Base-by-base conservation (phyloP, 371 early-diverging fungal genomes). In the Smittium culicis region DNA sequence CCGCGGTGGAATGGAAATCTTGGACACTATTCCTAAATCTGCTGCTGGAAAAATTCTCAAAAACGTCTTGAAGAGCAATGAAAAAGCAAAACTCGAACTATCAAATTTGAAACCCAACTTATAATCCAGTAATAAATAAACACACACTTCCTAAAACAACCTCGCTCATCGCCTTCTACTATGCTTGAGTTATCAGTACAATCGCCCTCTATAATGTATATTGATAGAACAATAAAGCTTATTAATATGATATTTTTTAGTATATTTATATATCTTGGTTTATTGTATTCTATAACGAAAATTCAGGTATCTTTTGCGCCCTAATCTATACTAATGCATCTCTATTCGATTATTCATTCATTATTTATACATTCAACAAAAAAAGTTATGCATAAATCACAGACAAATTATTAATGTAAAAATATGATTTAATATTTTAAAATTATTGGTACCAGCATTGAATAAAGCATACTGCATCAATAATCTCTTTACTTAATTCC, bases 31-130 rank as follows among this genome's bases (percentile, higher is more conserved):
- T 24, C 93, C 92, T 14, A 92, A 90, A 70, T 82, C 82, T 35
- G 78, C 85, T 0, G 79, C 83, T 58, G 93, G 92, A 25, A 91
- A 93, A 78, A 88, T 91, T 17, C 74, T 93, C 34, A 74, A 91
- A 20, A 70, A 71, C 16, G 62, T 27, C 5, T 31, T 62, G 30
- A 35, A 34, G 35, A 62, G 25, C 20, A 62, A 29, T n/a, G 32
- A 59, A 27, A 32, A 27, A n/a, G 60, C 60, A 11, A 59, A 59
- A 32, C 5, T 5, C 5, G 11, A 59, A 59, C 28, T 29, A 14
- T 32, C 60, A 5, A 59, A 59, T 29, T 16, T 32, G 28, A 29
- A 29, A 5, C 30, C 60, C 17, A 54, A 17, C 54, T 54, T 54
- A 54, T 17, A 25, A 20, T 54, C 25, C 25, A 54, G n/a, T 54